Conservation (phyloP, 2,329 filamentous ascomycete genomes). For the Cercospora sp. region DNA sequence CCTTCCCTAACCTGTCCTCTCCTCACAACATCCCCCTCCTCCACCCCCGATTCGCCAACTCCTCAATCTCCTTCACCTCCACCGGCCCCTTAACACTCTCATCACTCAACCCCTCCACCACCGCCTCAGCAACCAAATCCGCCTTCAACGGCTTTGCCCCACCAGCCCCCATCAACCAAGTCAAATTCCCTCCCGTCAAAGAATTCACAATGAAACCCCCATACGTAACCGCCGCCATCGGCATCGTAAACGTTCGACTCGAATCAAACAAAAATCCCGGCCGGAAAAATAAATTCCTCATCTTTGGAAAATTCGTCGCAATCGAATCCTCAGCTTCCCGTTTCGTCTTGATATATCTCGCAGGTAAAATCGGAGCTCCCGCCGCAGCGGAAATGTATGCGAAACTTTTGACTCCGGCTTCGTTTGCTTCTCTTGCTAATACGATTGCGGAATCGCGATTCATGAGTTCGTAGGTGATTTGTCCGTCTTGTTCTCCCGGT, state of each 20-base stretch:
- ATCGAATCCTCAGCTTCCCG: constrained; percentile 83
- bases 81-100: constrained; percentile 71
- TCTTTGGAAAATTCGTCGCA: constrained; percentile 66
- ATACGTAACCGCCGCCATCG: constrained; percentile 76
- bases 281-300: constrained; percentile 80
- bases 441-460: constrained; percentile 87
- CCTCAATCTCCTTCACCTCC: constrained; percentile 77
- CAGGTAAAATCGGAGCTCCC: constrained; percentile 80
- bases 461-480: constrained; percentile 95
- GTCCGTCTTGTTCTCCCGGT: constrained; percentile 66
- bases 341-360: constrained; percentile 87
- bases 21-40: constrained; percentile 82
- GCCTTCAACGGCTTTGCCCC: constrained; percentile 85
- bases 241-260: constrained; percentile 77
- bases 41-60: constrained; percentile 79
- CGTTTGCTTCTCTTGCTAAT: constrained; percentile 73
- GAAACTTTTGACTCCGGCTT: constrained; percentile 67
- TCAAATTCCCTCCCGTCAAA: constrained; percentile 73
- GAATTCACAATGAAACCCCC: constrained; percentile 75
- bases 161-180: constrained; percentile 75
- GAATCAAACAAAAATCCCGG: constrained; percentile 88
- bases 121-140: constrained; percentile 82
- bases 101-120: constrained; percentile 82
- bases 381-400: constrained; percentile 86
- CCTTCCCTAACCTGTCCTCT: constrained; percentile 20